phyloP scores from a whole-genome alignment of 2,329 filamentous ascomycete species.

The Exophiala dermatitidis region DNA sequence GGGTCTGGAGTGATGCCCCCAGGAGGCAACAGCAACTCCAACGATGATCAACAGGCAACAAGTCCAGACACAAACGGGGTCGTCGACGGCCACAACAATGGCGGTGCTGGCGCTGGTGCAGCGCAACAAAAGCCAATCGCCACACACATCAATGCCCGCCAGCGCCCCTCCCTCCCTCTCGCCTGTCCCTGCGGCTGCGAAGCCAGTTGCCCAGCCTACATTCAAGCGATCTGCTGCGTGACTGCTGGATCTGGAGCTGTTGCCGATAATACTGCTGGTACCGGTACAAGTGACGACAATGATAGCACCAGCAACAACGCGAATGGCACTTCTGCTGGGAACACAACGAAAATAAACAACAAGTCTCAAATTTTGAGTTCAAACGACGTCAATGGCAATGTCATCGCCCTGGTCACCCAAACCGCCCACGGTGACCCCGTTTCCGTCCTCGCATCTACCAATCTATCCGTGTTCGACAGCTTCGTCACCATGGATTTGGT shows the following conservation, averaged over 20 bases:
- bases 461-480: constrained; percentile 15
- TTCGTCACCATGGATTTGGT: constrained; percentile 21
- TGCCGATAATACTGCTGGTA: not conserved
- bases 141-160: not conserved
- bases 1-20: not conserved
- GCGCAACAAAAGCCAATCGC: not conserved
- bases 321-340: not conserved
- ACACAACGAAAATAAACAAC: not conserved
- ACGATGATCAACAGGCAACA: not conserved
- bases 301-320: not conserved
- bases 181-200: constrained; percentile 12
- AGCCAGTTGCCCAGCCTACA: constrained; percentile 10
- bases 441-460: constrained; percentile 10
- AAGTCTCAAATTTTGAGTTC: not conserved
- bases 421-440: constrained; percentile 5
- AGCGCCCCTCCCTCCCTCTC: not conserved
- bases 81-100: not conserved
- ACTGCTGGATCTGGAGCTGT: constrained; percentile 5
- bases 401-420: constrained; percentile 7
- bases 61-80: not conserved
- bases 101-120: not conserved
- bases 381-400: not conserved
- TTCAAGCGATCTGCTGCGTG: constrained; percentile 17
- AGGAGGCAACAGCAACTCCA: not conserved
- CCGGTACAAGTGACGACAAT: not conserved